Conservation (phyloP, 2,329 filamentous ascomycete species). For the Xylariales sp. region DNA sequence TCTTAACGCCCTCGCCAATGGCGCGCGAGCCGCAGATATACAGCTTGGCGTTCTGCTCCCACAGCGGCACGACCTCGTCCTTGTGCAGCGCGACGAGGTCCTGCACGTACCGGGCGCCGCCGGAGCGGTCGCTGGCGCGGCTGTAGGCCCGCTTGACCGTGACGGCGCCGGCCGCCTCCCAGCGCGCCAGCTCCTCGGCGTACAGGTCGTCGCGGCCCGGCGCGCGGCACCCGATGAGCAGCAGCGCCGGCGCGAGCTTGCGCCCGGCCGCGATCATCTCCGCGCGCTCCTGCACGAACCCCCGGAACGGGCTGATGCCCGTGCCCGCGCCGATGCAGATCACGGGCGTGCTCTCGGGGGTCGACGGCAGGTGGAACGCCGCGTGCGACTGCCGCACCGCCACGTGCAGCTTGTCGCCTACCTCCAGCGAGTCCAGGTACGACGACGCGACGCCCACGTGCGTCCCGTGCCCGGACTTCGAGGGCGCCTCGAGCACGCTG, state of each 20-base stretch:
- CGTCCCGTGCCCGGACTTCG: conserved; percentile 61
- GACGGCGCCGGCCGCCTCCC: conserved; percentile 71
- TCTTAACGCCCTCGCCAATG: conserved; percentile 61
- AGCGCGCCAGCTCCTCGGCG: conserved; percentile 65
- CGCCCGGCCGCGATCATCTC: conserved; percentile 62
- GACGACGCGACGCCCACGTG: conserved; percentile 71
- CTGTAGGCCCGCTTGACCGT: conserved; percentile 71
- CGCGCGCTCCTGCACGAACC: conserved; percentile 62
- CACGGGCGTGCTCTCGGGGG: conserved; percentile 59
- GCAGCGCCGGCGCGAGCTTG: conserved; percentile 68
- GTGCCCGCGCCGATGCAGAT: conserved; percentile 65
- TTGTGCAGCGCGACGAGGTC: conserved; percentile 55
- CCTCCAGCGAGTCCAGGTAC: conserved; percentile 65
- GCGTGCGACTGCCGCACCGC: conserved; percentile 53
- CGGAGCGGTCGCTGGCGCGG: conserved; percentile 54
- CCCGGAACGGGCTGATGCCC: conserved; percentile 59
- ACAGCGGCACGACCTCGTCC: conserved; percentile 53
- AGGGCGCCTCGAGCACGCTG: conserved; percentile 69
- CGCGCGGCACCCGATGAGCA: conserved; percentile 73
- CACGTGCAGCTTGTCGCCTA: conserved; percentile 56
- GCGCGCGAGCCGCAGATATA: conserved; percentile 73
- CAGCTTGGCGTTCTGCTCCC: conserved; percentile 62
- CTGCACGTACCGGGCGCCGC: conserved; percentile 63
- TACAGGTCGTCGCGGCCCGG: conserved; percentile 70
- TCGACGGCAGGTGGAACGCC: conserved; percentile 62